These are phyloP conservation scores for Lactarius vividus DNA, from an alignment of 768 basidiomycete genomes.

Conservation along the genomic window DNA sequence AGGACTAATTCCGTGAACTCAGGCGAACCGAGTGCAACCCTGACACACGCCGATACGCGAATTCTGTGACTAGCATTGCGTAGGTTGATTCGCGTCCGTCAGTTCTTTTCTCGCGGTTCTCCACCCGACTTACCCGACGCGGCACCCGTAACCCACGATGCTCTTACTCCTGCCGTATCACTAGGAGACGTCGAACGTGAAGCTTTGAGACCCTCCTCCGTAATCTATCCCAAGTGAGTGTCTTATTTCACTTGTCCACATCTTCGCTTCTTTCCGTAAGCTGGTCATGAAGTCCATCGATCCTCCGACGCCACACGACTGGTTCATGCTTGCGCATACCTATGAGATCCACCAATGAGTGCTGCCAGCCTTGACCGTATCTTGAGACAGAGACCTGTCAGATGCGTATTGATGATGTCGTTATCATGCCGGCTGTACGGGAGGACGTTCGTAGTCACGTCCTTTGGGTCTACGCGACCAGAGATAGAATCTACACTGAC, in stretches of 20 bases:
- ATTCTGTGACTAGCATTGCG: neutral
- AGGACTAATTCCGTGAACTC: neutral
- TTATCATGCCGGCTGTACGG: constrained; percentile 7
- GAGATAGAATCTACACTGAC: neutral
- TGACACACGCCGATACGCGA: neutral
- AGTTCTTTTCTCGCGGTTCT: constrained; percentile 19
- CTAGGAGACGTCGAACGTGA: constrained; percentile 6
- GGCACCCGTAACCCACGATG: constrained; percentile 5
- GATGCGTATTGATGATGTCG: constrained; percentile 16
- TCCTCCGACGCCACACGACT: constrained; percentile 3
- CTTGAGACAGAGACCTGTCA: constrained; percentile 3
- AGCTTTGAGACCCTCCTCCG: constrained; percentile 14
- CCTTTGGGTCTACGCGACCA: neutral
- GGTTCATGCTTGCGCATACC: constrained; percentile 10
- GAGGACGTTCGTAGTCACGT: neutral
- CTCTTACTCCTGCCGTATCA: constrained; percentile 1
- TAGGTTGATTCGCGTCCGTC: constrained; percentile 14
- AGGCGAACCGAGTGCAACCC: too few species aligned
- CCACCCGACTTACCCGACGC: neutral
- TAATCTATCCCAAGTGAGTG: constrained; percentile 19
- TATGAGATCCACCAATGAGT: constrained; percentile 12
- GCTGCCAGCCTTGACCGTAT: neutral
- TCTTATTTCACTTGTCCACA: constrained; percentile 27
- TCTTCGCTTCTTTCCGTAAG: constrained; percentile 31
- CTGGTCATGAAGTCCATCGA: neutral